These are phyloP conservation scores for Pseudogymnoascus sp. DNA, from an alignment of 2,329 filamentous ascomycete species.

Conservation along the genomic window DNA sequence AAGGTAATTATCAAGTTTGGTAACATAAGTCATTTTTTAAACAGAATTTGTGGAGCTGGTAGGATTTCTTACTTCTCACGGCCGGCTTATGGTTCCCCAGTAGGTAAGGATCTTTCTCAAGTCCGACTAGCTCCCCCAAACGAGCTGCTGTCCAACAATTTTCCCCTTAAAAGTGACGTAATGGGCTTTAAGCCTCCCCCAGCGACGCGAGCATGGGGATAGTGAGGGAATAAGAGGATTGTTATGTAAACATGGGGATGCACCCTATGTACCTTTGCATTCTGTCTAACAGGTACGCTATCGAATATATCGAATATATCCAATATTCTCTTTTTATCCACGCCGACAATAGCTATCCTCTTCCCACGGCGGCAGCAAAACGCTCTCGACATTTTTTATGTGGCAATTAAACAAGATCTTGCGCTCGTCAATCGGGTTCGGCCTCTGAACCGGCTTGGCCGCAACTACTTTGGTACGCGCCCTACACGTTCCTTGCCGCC, in stretches of 20 bases:
- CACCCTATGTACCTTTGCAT: not conserved
- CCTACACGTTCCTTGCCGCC: not conserved
- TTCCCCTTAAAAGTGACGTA: not conserved
- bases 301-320: not conserved
- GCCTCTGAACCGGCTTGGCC: not conserved
- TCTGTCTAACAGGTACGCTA: not conserved
- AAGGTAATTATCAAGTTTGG: not conserved
- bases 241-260: not conserved
- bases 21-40: not conserved
- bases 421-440: not conserved
- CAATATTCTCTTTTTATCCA: not conserved
- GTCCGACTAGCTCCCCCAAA: not conserved
- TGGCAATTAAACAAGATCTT: not conserved
- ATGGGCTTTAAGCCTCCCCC: not conserved
- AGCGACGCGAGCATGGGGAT: not conserved
- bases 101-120: not conserved
- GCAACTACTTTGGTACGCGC: not conserved
- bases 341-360: not conserved
- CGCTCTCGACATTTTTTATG: not conserved
- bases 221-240: not conserved
- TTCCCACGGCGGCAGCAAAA: not conserved
- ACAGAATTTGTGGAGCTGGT: not conserved
- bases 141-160: not conserved
- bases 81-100: slow-evolving; percentile 2
- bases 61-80: not conserved